Base-by-base conservation (phyloP, 202 grass and related monocot species). In the Setaria italica region DNA sequence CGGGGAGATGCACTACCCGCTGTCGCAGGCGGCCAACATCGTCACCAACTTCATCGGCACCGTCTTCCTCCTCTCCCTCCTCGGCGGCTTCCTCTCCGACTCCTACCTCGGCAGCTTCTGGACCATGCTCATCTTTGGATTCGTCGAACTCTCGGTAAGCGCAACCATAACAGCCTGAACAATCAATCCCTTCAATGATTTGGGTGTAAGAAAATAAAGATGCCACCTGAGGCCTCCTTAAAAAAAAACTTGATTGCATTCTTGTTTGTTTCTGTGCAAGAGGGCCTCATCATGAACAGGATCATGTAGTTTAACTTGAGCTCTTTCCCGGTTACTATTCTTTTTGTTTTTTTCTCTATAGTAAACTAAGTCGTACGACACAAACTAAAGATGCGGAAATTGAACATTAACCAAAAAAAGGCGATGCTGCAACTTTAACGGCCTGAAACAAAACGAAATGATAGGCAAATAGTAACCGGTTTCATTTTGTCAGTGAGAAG, bases 111-210 rank as follows among this genome's bases (percentile, higher is more conserved):
- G 95, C 59, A 97, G 95, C 87, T 97, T 95, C 86, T 95, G 95
- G 95, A 97, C 95, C 78, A 97, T 97, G 95, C 82, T 97, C 37
- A 95, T 95, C 60, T 95, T 97, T 48, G 92, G 95, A 57, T 97
- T 97, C 87, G 92, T 97, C 49, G 95, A 97, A 82, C 95, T 97
- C 62, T 97, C 92, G 3, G 92, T 97, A 85, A 93, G 87, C 25
- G 1, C 48, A 41, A 53, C 86, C 55, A 66, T 12, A 73, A 30
- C 29, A 9, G 4, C 15, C 53, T 62, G 37, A 76, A 25, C 4
- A 39, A 17, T 41, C 30, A 7, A 45, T 46, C 43, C 19, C 25
- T 75, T 68, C 82, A 30, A 7, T 39, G 11, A 68, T 15, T 60
- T 10, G 19, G 25, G 25, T 25, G 25, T 25, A 25, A 25, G 25